These are phyloP conservation scores for Hyphopichia fennica DNA, from an alignment of 1,139 yeast genomes.

Conservation along the genomic window DNA sequence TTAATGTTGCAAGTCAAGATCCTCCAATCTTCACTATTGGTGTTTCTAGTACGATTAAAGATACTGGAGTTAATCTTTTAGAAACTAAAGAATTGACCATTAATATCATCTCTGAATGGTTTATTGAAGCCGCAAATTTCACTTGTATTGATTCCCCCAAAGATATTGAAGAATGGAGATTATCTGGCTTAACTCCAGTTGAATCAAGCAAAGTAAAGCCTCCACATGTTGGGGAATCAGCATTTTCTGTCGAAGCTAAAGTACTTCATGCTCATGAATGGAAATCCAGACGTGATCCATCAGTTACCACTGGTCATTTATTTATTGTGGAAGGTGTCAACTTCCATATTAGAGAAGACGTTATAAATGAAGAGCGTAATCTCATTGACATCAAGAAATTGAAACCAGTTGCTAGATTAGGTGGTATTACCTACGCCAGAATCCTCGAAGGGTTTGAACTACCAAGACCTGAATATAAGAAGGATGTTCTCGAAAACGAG, in stretches of 20 bases:
- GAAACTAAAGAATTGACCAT: slow-evolving; percentile 58
- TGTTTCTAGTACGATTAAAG: slow-evolving; percentile 47
- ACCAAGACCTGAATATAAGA: slow-evolving; percentile 40
- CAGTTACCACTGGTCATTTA: slow-evolving; percentile 37
- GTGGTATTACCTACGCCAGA: slow-evolving; percentile 54
- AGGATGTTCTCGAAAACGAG: neutral
- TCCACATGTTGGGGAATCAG: slow-evolving; percentile 60
- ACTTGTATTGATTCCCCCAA: slow-evolving; percentile 49
- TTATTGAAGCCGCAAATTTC: slow-evolving; percentile 61
- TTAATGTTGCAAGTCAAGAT: slow-evolving; percentile 48
- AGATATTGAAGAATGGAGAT: slow-evolving; percentile 55
- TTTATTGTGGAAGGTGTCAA: slow-evolving; percentile 55
- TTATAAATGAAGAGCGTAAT: slow-evolving; percentile 40
- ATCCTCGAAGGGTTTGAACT: slow-evolving; percentile 42
- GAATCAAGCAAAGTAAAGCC: slow-evolving; percentile 48
- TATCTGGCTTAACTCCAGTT: slow-evolving; percentile 53
- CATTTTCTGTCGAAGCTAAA: slow-evolving; percentile 59
- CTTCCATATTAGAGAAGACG: slow-evolving; percentile 59
- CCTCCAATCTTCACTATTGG: slow-evolving; percentile 63
- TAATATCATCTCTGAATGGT: slow-evolving; percentile 63
- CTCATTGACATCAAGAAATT: slow-evolving; percentile 47
- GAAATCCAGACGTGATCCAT: slow-evolving; percentile 33
- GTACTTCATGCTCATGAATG: slow-evolving; percentile 46
- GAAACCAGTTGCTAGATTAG: slow-evolving; percentile 56
- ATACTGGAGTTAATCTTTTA: slow-evolving; percentile 48